Base-by-base conservation (phyloP, 2,329 filamentous ascomycete species). In the Exophiala phaeomuriformis region DNA sequence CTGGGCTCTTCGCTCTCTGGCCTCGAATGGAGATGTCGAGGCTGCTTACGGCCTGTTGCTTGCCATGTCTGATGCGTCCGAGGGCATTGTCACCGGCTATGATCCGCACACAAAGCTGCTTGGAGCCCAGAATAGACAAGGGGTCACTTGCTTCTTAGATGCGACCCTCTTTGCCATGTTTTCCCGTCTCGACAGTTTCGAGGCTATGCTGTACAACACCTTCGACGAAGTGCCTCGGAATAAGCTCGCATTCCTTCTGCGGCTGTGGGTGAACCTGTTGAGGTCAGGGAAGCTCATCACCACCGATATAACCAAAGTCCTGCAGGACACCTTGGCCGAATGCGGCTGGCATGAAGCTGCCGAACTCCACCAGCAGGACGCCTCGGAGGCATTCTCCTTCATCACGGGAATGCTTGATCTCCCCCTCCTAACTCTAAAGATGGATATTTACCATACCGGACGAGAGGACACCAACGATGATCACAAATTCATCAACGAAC, bases 101-200 rank as follows among this genome's bases (percentile, higher is more conserved):
- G 78, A 88, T 51, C 82, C 88, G 5, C 77, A 78, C 49, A 77
- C 85, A 5, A 79, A 79, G 52, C 83, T 97, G 74, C 73, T 88
- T 3, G 93, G 93, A 4, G 91, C 93, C 8, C 85, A 88, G 63
- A 98, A 98, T 66, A 79, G 90, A 45, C 79, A 85, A 42, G 82
- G 81, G 45, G 89, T 95, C 35, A 97, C 91, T n/a, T 98, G 93
- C 72, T 97, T 94, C 67, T 75, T 97, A 10, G 93, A 97, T 68
- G 80, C 91, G 0, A 73, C 97, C 27, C 78, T 98, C 1, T 97
- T 96, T 67, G 86, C 91, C 68, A 96, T 98, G 89, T 97, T 97
- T 67, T 86, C 88, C 12, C 84, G 88, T 56, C 77, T 96, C 36
- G 85, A 89, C 61, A 90, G 86, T 59, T 98, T 95, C 67, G 91